Evolutionary conservation across 1,284 basidiomycete genomes (phyloP), one percentile per base, ranked within the genome.

Genomic region (Calocybe gambosa): DNA sequence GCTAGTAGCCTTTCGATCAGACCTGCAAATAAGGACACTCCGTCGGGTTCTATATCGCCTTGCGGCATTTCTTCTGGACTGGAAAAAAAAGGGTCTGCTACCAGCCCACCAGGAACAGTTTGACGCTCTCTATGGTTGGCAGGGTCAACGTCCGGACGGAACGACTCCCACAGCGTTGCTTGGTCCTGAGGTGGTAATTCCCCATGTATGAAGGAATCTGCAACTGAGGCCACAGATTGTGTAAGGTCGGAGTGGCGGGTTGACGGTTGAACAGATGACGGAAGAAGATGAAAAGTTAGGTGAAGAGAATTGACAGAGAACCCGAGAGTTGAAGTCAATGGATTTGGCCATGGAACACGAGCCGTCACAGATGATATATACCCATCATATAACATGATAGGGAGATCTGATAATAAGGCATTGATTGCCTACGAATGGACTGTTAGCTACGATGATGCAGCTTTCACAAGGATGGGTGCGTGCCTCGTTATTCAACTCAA

Each of bases 1-100:
- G 89, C 79, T 10, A 96, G 75, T 2, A 96, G 70, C 10, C 84
- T 76, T 62, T 95, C 92, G 39, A 94, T 82, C 36, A 95, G 73
- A 25, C 80, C 78, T 15, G 93, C 86, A 59, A 97, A 85, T 39
- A 95, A 70, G 1, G 89, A 91, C 15, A 93, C 84, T 25, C 85
- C 85, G 28, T 72, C 74, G 29, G 82, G 82, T 49, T 85, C 80
- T n/a, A 62, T 57, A 37, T 81, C 77, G n/a, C 62, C 48, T 47
- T 66, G 59, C 16, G 61, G 49, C 2, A 61, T 59, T 42, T 70
- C 69, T 31, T 71, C 71, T 15, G 69, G 69, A 18, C 62, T 60
- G 26, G 65, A 58, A 46, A 70, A 55, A 50, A 78, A 82, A 15
- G 76, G 74, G 58, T 82, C 78, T 15, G 73, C 72, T 57, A 79